Evolutionary conservation across 2,329 filamentous ascomycete species (phyloP).

Genomic region (Trichophaea hybrida): DNA sequence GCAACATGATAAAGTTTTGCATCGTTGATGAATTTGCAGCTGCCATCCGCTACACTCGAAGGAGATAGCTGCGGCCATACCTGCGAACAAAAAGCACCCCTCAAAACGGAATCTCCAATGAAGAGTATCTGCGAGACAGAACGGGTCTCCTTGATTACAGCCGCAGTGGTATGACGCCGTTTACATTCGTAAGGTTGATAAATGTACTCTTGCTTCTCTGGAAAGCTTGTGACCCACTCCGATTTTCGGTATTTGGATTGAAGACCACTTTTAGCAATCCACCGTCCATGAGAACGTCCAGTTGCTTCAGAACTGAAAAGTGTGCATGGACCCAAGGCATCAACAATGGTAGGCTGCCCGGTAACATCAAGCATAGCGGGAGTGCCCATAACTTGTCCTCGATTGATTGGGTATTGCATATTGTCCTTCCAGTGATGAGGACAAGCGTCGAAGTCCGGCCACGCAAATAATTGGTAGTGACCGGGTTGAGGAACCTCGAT

Average conservation of each 20-base stretch:
- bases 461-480: slow-evolving; percentile 11
- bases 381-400: slow-evolving; percentile 3
- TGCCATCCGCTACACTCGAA: background rate
- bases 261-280: background rate
- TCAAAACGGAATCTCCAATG: slow-evolving; percentile 7
- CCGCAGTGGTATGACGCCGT: background rate
- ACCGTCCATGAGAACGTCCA: background rate
- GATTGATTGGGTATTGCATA: slow-evolving; percentile 4
- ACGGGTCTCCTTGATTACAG: background rate
- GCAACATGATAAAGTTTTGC: background rate
- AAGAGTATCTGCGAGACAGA: slow-evolving; percentile 7
- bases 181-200: slow-evolving; percentile 11
- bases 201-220: slow-evolving; percentile 3
- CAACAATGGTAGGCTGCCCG: background rate
- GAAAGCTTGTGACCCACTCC: background rate
- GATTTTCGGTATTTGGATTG: background rate
- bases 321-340: background rate
- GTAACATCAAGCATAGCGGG: background rate
- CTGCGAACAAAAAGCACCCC: slow-evolving; percentile 10
- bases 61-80: slow-evolving; percentile 4
- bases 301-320: background rate
- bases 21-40: slow-evolving; percentile 2
- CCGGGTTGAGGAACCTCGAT: slow-evolving; percentile 10
- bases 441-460: slow-evolving; percentile 9
- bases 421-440: slow-evolving; percentile 1